Base-by-base conservation (phyloP, 2,329 filamentous ascomycete species). In the Trichoderma sp. region DNA sequence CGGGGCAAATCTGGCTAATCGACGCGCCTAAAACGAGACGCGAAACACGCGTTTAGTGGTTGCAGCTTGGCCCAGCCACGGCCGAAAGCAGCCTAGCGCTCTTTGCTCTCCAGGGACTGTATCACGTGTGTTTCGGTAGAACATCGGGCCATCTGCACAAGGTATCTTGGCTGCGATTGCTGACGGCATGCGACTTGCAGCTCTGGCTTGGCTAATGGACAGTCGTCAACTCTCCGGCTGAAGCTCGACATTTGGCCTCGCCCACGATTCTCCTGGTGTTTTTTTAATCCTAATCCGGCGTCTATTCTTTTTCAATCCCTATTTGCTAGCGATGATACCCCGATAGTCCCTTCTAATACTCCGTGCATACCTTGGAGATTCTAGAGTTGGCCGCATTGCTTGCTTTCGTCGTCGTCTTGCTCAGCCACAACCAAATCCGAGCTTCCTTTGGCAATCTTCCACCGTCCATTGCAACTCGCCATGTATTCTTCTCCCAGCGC, bases 401-500 rank as follows among this genome's bases (percentile, higher is more conserved):
- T 13, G n/a, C n/a, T n/a, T n/a, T n/a, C n/a, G n/a, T 35, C 54
- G 58, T 39, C 61, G 50, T 34, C 25, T 19, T 45, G 48, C 60
- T 65, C 54, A 59, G 59, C 59, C 60, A 57, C 45, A 50, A 7
- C 37, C 53, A 29, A 45, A 37, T 42, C 53, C 12, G 50, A 58
- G 25, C 63, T 56, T 57, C 56, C 17, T 57, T 37, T 32, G 25
- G 39, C 48, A 32, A 7, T 32, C 39, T 57, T 59, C 53, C 54
- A 29, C 25, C 17, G n/a, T 32, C 25, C 53, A 35, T 57, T 70
- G 68, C 68, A 19, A 73, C 73, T 73, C 74, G 83, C 77, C 79
- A 91, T 90, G 89, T 87, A 84, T 76, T 83, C 86, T 72, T 85
- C 84, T 71, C 76, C 81, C 64, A 84, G 80, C 72, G 86, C 86